phyloP scores from a whole-genome alignment of 2,329 filamentous ascomycete species.

The Claviceps sp. region DNA sequence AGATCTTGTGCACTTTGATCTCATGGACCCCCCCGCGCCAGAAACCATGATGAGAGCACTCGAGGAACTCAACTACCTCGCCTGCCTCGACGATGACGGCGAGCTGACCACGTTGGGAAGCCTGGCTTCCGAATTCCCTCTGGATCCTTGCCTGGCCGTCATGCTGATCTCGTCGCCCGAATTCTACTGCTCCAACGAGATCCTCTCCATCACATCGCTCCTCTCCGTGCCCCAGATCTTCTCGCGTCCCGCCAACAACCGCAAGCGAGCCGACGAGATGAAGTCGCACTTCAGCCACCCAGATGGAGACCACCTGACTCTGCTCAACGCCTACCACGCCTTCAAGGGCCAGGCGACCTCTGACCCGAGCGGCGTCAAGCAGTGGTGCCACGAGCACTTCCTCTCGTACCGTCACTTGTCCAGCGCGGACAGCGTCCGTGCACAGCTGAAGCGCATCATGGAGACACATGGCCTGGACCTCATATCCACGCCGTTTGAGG shows the following conservation, averaged over 20 bases:
- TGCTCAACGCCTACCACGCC: conserved; percentile 95
- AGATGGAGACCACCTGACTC: conserved; percentile 88
- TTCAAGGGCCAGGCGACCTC: conserved; percentile 60
- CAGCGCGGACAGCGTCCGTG: conserved; percentile 86
- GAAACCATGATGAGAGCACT: conserved; percentile 97
- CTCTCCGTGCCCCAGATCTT: conserved; percentile 93
- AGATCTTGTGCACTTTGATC: conserved; percentile 93
- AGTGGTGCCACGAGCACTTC: conserved; percentile 97
- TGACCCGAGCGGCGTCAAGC: conserved; percentile 57
- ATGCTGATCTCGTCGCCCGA: conserved; percentile 97
- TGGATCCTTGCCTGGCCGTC: conserved; percentile 86
- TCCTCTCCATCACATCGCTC: conserved; percentile 84
- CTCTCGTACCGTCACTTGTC: conserved; percentile 77
- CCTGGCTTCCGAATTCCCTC: conserved; percentile 85
- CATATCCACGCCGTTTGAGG: conserved; percentile 75
- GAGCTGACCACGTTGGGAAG: conserved; percentile 77
- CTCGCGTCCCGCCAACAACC: conserved; percentile 68
- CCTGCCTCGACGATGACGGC: conserved; percentile 91
- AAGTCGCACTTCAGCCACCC: conserved; percentile 85
- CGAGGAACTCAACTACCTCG: conserved; percentile 94
- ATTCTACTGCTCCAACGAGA: conserved; percentile 98
- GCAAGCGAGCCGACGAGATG: conserved; percentile 94
- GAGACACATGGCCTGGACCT: conserved; percentile 79
- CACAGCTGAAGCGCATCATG: conserved; percentile 93
- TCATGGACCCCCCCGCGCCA: conserved; percentile 96